Conservation (phyloP, 805 yeast species). For the Pichia exigua region DNA sequence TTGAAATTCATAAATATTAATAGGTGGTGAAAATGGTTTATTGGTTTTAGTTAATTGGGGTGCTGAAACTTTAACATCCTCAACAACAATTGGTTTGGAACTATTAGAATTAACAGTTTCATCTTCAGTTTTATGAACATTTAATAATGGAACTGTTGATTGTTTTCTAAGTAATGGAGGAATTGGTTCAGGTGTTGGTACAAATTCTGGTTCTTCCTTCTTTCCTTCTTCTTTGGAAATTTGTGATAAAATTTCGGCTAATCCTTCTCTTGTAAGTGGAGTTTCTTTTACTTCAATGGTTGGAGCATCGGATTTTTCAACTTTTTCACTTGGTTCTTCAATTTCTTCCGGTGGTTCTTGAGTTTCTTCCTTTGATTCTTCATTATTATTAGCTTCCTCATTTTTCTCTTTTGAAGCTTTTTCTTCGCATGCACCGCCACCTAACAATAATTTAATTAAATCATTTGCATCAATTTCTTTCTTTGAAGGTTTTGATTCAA, state of each 20-base stretch:
- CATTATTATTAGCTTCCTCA: neutral
- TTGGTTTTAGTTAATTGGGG: slow-evolving; percentile 16
- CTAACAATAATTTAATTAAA: slow-evolving; percentile 6
- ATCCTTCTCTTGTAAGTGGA: slow-evolving; percentile 9
- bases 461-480: slow-evolving; percentile 7
- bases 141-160: slow-evolving; percentile 14
- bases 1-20: slow-evolving; percentile 48
- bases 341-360: neutral
- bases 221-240: neutral
- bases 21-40: slow-evolving; percentile 49
- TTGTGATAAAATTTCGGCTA: slow-evolving; percentile 7
- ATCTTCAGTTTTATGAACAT: slow-evolving; percentile 14
- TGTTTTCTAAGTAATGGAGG: slow-evolving; percentile 9
- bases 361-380: neutral
- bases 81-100: slow-evolving; percentile 1
- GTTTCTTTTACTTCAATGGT: neutral
- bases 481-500: neutral
- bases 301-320: neutral
- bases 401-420: neutral
- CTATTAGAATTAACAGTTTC: slow-evolving; percentile 3
- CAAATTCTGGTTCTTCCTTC: neutral
- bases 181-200: neutral
- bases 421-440: neutral
- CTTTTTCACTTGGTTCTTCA: neutral
- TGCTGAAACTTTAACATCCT: slow-evolving; percentile 5